Percentiles rank a stretch among this genome's conserved stretches.
These are phyloP conservation scores for Dothistroma pini DNA, from an alignment of 2,329 filamentous ascomycete genomes.

Conservation along the genomic window DNA sequence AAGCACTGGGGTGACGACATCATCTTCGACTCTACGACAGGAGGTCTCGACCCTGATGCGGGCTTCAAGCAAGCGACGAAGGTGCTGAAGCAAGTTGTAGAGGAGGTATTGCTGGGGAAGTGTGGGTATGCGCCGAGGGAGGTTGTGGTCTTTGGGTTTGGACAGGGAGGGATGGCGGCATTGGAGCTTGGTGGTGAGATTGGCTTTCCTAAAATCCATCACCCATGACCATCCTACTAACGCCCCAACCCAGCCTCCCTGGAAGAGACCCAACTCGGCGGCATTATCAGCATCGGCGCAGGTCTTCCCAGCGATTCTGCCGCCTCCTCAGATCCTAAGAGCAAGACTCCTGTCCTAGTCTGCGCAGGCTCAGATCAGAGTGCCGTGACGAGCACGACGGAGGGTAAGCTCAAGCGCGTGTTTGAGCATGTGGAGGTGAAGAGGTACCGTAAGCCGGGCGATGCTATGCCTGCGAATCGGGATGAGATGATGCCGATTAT, in stretches of 20 bases:
- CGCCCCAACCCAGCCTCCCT: conserved; percentile 3
- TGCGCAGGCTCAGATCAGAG: conserved; percentile 54
- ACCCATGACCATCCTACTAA: neutral
- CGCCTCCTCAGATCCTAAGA: conserved; percentile 47
- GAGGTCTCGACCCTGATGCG: conserved; percentile 53
- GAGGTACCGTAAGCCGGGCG: conserved; percentile 66
- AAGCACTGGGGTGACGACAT: conserved; percentile 62
- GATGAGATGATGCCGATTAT: conserved; percentile 91
- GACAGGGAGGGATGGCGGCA: conserved; percentile 56
- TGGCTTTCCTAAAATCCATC: neutral
- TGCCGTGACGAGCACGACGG: conserved; percentile 57
- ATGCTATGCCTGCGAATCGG: conserved; percentile 75
- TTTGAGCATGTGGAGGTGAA: conserved; percentile 59
- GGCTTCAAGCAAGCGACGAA: conserved; percentile 46
- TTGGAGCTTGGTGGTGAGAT: conserved; percentile 42
- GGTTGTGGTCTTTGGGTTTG: conserved; percentile 54
- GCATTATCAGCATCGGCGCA: conserved; percentile 62
- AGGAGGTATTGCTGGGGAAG: conserved; percentile 44
- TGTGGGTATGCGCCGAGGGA: conserved; percentile 50
- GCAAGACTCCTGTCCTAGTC: conserved; percentile 61
- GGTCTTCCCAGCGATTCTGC: conserved; percentile 51
- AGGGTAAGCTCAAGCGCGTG: conserved; percentile 57
- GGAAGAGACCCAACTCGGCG: conserved; percentile 47
- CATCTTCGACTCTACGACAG: conserved; percentile 50
- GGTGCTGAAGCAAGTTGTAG: conserved; percentile 46